Conservation (phyloP, 345 rosid species). For the Brassica juncea region DNA sequence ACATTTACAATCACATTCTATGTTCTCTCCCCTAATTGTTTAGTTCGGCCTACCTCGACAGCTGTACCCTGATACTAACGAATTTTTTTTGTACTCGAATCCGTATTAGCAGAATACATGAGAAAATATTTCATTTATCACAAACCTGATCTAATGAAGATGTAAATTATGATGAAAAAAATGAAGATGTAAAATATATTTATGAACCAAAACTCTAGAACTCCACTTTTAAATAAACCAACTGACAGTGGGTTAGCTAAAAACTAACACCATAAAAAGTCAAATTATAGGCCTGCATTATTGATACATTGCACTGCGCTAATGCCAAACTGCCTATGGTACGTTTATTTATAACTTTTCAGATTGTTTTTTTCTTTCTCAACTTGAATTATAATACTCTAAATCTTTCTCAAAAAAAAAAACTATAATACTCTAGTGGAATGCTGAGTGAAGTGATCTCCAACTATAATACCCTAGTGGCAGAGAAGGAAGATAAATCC, state of each 20-base stretch:
- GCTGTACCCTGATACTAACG: background rate
- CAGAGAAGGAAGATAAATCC: constrained; percentile 27
- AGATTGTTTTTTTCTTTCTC: constrained; percentile 12
- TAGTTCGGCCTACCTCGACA: constrained; percentile 8
- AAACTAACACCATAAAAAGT: constrained; percentile 7
- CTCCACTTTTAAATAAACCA: background rate
- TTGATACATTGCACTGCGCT: constrained; percentile 10
- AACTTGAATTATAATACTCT: constrained; percentile 9
- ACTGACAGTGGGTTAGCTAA: background rate
- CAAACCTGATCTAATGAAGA: background rate
- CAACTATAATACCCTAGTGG: constrained; percentile 26
- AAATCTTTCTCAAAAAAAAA: background rate
- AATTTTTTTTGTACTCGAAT: background rate
- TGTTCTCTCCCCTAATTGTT: constrained; percentile 4
- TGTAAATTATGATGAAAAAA: background rate
- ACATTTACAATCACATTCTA: constrained; percentile 23
- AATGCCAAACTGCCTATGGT: constrained; percentile 18
- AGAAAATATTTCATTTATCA: background rate
- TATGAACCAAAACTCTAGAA: background rate
- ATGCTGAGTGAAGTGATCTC: constrained; percentile 26
- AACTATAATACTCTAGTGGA: background rate
- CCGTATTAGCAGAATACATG: background rate
- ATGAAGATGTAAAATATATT: background rate
- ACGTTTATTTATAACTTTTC: constrained; percentile 21
- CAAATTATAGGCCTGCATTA: constrained; percentile 12